Base-by-base conservation (phyloP, 179 eudicot genomes). In the Dionaea muscipula region DNA sequence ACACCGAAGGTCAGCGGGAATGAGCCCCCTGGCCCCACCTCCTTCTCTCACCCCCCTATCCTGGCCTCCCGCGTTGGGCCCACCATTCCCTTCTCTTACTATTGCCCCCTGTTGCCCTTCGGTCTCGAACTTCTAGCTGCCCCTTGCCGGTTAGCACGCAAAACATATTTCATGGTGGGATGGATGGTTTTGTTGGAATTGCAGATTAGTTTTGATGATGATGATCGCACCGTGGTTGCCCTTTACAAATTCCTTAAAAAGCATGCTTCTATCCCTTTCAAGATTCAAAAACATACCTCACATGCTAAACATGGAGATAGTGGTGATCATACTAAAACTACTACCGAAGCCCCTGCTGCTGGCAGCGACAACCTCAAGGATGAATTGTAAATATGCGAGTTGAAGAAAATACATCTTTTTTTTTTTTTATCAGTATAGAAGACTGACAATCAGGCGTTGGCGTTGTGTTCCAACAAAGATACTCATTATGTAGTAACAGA, bases 161-260 rank as follows among this genome's bases (percentile, higher is more conserved):
- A 24, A 57, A 45, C 2, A n/a, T 31, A 19, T 28, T 6, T 20
- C 46, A 41, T 41, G 35, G 10, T 31, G 35, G 10, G 5, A 31
- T 31, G 5, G 35, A 11, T 31, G 5, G 4, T 41, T 41, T 41
- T 16, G n/a, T 16, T 8, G 12, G 26, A 23, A 39, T n/a, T 62
- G 53, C 77, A 85, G 94, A 75, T 88, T n/a, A 67, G n/a, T n/a
- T n/a, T 57, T 3, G 63, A 70, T 23, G 88, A 88, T 0, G 24
- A 60, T 0, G 85, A 88, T 17, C 73, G 79, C 1, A 77, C 73
- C 0, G 94, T 71, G 11, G 73, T 69, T 31, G 87, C 57, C 27
- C 68, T 88, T 56, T 88, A 85, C 80, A 82, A 85, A 51, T 85
- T 85, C 74, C 51, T 85, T 20, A 85, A 83, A 64, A 81, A 82